Percentiles rank a stretch among this genome's conserved stretches.
Conservation (phyloP, 345 rosid species). For the Punica granatum region DNA sequence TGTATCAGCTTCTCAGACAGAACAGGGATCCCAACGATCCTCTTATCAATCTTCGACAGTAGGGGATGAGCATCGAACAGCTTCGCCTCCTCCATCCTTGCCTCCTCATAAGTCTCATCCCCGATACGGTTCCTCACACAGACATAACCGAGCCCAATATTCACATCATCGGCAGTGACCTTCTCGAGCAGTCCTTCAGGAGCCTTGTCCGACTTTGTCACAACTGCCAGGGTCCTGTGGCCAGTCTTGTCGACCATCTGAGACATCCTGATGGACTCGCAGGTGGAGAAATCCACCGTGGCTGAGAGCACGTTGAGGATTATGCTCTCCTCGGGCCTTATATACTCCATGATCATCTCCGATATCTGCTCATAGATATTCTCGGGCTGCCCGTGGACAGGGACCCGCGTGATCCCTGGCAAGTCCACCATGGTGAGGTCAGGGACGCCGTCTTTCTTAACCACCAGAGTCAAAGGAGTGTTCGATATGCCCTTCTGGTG, state of each 20-base stretch:
- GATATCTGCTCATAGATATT: constrained; percentile 39
- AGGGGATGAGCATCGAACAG: constrained; percentile 19
- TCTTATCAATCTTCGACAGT: constrained; percentile 23
- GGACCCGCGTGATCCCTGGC: constrained; percentile 49
- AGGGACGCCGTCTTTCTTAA: constrained; percentile 41
- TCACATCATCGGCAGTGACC: constrained; percentile 48
- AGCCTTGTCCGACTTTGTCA: constrained; percentile 39
- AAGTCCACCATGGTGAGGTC: constrained; percentile 58
- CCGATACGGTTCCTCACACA: constrained; percentile 41
- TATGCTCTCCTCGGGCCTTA: constrained; percentile 36
- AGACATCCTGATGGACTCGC: constrained; percentile 53
- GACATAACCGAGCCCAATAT: constrained; percentile 40
- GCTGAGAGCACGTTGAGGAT: constrained; percentile 45
- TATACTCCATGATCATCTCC: constrained; percentile 33
- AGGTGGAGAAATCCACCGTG: constrained; percentile 34
- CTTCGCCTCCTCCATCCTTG: constrained; percentile 18
- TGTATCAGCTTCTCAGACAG: constrained; percentile 28
- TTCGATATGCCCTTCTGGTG: constrained; percentile 38
- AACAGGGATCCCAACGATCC: constrained; percentile 31
- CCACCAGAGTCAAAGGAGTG: constrained; percentile 31
- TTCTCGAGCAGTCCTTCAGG: constrained; percentile 45
- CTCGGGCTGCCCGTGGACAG: constrained; percentile 46
- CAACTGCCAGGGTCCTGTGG: constrained; percentile 42
- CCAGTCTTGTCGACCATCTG: constrained; percentile 37
- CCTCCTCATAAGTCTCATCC: constrained; percentile 29